phyloP scores from a whole-genome alignment of 2,329 filamentous ascomycete genomes.

The Hypocrella siamensis region DNA sequence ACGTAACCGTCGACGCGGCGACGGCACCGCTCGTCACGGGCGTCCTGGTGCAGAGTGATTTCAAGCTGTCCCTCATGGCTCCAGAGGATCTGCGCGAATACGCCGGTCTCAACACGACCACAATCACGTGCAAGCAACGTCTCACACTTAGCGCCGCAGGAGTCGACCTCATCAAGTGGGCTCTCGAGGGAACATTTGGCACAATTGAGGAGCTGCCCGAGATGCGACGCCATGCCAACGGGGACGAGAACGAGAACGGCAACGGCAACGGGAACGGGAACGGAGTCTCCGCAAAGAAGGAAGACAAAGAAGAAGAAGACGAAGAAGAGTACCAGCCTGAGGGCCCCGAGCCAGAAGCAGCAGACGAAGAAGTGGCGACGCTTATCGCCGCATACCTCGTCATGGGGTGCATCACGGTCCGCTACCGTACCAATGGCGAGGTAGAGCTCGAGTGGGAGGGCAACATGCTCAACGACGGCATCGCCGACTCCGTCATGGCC shows the following conservation, averaged over 20 bases:
- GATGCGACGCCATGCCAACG: conserved; percentile 21
- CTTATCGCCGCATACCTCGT: conserved; percentile 47
- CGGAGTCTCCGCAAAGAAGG: conserved; percentile 19
- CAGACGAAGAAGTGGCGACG: conserved; percentile 47
- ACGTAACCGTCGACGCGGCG: conserved; percentile 15
- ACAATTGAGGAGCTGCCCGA: conserved; percentile 56
- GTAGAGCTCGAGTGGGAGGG: conserved; percentile 94
- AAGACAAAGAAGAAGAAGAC: conserved; percentile 19
- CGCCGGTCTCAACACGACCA: conserved; percentile 90
- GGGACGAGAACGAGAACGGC: conserved; percentile 15
- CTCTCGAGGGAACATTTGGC: conserved; percentile 85
- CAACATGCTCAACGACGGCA: conserved; percentile 92
- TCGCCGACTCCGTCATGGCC: conserved; percentile 93
- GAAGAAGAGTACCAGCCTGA: conserved; percentile 10
- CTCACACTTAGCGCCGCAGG: conserved; percentile 78
- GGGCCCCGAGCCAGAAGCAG: conserved; percentile 29
- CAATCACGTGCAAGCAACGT: conserved; percentile 82
- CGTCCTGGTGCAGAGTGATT: conserved; percentile 92
- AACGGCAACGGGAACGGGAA: conserved; percentile 13
- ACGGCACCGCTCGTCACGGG: conserved; percentile 54
- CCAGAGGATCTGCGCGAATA: conserved; percentile 93
- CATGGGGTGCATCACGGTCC: conserved; percentile 84
- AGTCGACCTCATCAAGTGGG: conserved; percentile 84
- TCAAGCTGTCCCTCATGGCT: conserved; percentile 93
- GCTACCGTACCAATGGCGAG: conserved; percentile 60